These are phyloP conservation scores for Paspalum notatum DNA, from an alignment of 176 grass and related monocot genomes.

Conservation along the genomic window DNA sequence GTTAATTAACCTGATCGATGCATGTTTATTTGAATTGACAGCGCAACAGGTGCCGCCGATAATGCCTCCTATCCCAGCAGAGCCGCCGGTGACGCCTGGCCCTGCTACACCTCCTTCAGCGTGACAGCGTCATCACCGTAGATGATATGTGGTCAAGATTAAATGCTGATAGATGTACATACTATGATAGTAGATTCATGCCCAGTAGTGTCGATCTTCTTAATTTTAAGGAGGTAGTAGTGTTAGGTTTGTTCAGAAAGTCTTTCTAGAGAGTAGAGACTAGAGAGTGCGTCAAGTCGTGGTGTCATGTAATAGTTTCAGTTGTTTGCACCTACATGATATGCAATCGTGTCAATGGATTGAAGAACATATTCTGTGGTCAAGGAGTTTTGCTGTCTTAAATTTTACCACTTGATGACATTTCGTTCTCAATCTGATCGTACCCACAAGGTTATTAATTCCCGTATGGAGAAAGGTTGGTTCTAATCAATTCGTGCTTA, in stretches of 20 bases:
- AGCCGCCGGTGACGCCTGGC: not conserved
- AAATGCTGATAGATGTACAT: not conserved
- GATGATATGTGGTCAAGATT: not conserved
- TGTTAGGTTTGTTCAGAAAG: too few relatives aligned
- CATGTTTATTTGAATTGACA: constrained; percentile 3
- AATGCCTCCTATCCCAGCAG: not conserved
- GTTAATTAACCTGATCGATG: not conserved
- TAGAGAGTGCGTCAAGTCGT: too few relatives aligned
- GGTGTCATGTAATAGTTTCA: too few relatives aligned
- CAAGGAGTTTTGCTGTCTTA: not conserved
- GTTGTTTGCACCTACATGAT: not conserved
- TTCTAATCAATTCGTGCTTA: too few relatives aligned
- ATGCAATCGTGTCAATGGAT: not conserved
- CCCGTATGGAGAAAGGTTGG: too few relatives aligned
- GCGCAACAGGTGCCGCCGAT: constrained; percentile 29
- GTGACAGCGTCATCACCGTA: not conserved
- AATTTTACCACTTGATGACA: not conserved
- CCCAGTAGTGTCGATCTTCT: too few relatives aligned
- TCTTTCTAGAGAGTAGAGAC: too few relatives aligned
- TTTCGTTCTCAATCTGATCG: not conserved
- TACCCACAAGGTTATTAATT: too few relatives aligned
- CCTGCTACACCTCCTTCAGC: not conserved
- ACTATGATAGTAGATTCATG: not conserved
- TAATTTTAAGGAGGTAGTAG: too few relatives aligned
- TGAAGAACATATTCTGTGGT: not conserved